A percentile compares a stretch with the other conserved stretches of the same genome.
These are phyloP conservation scores for Silene coronaria DNA, from an alignment of 179 eudicot species.

Conservation along the genomic window DNA sequence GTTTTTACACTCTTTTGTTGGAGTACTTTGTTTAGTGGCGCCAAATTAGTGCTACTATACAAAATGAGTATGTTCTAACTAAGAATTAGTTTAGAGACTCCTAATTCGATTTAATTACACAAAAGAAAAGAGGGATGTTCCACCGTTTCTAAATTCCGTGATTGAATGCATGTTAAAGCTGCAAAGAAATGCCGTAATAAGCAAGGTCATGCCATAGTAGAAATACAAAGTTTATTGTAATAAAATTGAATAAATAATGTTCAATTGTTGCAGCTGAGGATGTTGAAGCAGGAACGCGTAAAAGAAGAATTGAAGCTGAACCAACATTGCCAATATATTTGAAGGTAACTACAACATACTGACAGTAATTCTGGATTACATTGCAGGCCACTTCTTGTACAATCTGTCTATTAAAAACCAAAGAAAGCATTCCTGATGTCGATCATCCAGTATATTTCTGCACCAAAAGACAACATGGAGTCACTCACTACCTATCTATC, in stretches of 20 bases:
- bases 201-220: too few relatives aligned
- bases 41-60: too few relatives aligned
- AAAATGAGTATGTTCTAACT: too few relatives aligned
- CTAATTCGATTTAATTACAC: too few relatives aligned
- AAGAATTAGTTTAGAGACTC: too few relatives aligned
- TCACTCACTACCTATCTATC: slow-evolving; percentile 40
- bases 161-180: too few relatives aligned
- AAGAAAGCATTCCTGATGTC: slow-evolving; percentile 14
- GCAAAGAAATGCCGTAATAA: too few relatives aligned
- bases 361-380: not conserved
- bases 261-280: slow-evolving; percentile 64
- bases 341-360: slow-evolving; percentile 47
- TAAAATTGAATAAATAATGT: not conserved
- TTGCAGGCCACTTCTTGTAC: slow-evolving; percentile 18
- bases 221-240: too few relatives aligned
- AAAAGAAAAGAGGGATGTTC: too few relatives aligned
- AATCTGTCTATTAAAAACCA: not conserved
- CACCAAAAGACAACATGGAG: slow-evolving; percentile 21
- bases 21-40: too few relatives aligned
- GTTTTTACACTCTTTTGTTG: too few relatives aligned
- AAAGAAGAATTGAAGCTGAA: slow-evolving; percentile 60
- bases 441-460: slow-evolving; percentile 21
- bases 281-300: slow-evolving; percentile 62
- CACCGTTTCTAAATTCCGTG: too few relatives aligned
- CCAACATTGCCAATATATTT: slow-evolving; percentile 78